These are phyloP conservation scores for Pelargonium citronellum DNA, from an alignment of 441 rosid genomes.

Conservation along the genomic window DNA sequence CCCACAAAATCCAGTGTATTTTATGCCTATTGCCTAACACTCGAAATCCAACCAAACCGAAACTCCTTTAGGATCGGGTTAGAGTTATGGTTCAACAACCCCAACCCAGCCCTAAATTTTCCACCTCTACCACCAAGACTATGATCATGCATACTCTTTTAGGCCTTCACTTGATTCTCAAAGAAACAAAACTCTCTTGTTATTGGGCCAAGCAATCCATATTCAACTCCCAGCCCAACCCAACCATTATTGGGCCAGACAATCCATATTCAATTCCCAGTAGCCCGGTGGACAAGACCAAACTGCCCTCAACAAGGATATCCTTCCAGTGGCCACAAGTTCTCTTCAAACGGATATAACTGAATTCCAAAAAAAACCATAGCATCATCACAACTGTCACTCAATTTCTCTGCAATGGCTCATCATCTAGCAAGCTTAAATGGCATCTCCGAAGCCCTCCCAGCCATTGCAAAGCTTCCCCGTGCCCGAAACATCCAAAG, in stretches of 20 bases:
- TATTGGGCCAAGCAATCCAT: not conserved
- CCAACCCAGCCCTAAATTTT: too few species aligned
- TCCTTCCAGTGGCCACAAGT: slow-evolving; percentile 36
- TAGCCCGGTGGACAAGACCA: slow-evolving; percentile 23
- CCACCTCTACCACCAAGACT: too few species aligned
- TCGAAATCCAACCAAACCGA: too few species aligned
- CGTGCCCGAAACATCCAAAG: slow-evolving; percentile 23
- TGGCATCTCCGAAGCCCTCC: slow-evolving; percentile 30
- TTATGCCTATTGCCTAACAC: too few species aligned
- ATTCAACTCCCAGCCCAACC: not conserved
- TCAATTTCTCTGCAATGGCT: slow-evolving; percentile 32
- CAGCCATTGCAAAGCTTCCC: slow-evolving; percentile 30
- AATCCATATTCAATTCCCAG: not conserved
- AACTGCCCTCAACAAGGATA: slow-evolving; percentile 37
- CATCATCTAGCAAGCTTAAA: slow-evolving; percentile 37
- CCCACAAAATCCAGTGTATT: too few species aligned
- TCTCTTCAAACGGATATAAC: slow-evolving; percentile 26
- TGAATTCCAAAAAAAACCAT: slow-evolving; percentile 18
- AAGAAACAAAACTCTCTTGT: too few species aligned
- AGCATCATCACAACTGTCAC: slow-evolving; percentile 8
- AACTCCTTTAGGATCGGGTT: too few species aligned
- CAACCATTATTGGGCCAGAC: not conserved
- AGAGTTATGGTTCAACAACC: too few species aligned
- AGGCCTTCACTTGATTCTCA: too few species aligned
- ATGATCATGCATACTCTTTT: too few species aligned